These are phyloP conservation scores for Neoboletus magnificus DNA, from an alignment of 768 basidiomycete species.

Conservation along the genomic window DNA sequence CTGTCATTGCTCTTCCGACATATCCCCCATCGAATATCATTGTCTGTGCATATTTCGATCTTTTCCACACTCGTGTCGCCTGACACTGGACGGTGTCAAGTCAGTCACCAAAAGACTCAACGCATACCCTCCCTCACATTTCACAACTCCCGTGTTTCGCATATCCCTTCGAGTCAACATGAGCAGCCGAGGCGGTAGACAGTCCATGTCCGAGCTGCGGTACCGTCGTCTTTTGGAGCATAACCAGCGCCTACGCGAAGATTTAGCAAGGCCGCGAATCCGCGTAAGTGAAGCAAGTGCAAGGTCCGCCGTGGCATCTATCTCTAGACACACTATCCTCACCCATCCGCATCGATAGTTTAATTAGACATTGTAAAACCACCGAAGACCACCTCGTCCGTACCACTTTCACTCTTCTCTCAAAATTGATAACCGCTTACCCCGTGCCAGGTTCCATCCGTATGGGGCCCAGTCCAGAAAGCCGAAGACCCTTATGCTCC, in stretches of 20 bases:
- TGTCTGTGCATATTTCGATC: background rate
- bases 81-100: background rate
- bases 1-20: background rate
- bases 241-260: slow-evolving; percentile 68
- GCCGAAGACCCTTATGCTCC: slow-evolving; percentile 92
- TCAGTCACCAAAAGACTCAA: background rate
- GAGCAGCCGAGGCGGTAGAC: slow-evolving; percentile 62
- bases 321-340: slow-evolving; percentile 2
- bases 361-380: slow-evolving; percentile 72
- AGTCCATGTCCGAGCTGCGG: slow-evolving; percentile 80
- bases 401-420: slow-evolving; percentile 8
- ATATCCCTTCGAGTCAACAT: slow-evolving; percentile 32
- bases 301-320: slow-evolving; percentile 42
- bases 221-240: slow-evolving; percentile 75
- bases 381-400: slow-evolving; percentile 68
- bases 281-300: slow-evolving; percentile 70
- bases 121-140: background rate
- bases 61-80: background rate
- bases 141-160: background rate
- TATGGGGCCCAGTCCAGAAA: slow-evolving; percentile 95
- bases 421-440: slow-evolving; percentile 11
- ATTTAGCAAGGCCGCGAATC: slow-evolving; percentile 66
- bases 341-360: slow-evolving; percentile 36
- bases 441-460: slow-evolving; percentile 73
- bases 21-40: slow-evolving; percentile 2